These are phyloP conservation scores for Raddia distichophylla DNA, from an alignment of 176 grass and related monocot genomes.

Conservation along the genomic window DNA sequence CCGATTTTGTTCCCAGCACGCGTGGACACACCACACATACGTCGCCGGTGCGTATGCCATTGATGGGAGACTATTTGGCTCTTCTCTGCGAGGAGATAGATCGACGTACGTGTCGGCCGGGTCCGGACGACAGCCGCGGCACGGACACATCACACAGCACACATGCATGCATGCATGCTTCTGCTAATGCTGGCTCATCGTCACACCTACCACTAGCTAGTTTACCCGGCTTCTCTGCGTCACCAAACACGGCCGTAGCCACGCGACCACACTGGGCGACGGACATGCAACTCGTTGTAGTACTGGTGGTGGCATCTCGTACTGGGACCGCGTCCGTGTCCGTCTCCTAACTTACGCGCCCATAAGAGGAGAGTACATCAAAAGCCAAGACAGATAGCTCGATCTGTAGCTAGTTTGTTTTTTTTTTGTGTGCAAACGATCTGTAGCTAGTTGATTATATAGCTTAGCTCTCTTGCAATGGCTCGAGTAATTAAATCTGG, in stretches of 20 bases:
- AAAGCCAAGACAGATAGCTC: background rate
- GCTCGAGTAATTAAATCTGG: background rate
- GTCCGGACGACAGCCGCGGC: background rate
- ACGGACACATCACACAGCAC: background rate
- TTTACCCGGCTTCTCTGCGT: background rate
- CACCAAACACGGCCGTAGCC: conserved; percentile 5
- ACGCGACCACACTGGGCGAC: background rate
- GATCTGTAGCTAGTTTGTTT: no score
- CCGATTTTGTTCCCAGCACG: background rate
- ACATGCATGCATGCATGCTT: background rate
- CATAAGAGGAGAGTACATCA: background rate
- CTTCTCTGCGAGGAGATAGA: no score
- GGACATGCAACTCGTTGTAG: background rate
- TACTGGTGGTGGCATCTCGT: background rate
- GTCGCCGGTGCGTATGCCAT: background rate
- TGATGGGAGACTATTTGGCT: background rate
- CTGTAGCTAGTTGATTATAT: no score
- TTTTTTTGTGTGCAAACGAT: no score
- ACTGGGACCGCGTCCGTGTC: background rate
- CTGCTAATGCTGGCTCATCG: background rate
- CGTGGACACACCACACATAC: background rate
- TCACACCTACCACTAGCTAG: background rate
- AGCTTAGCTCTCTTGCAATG: background rate
- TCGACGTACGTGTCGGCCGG: background rate
- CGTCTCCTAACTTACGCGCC: background rate